Percentiles rank a stretch among this genome's conserved stretches.
phyloP scores from a whole-genome alignment of 768 basidiomycete species.

The Tulasnella sp. region DNA sequence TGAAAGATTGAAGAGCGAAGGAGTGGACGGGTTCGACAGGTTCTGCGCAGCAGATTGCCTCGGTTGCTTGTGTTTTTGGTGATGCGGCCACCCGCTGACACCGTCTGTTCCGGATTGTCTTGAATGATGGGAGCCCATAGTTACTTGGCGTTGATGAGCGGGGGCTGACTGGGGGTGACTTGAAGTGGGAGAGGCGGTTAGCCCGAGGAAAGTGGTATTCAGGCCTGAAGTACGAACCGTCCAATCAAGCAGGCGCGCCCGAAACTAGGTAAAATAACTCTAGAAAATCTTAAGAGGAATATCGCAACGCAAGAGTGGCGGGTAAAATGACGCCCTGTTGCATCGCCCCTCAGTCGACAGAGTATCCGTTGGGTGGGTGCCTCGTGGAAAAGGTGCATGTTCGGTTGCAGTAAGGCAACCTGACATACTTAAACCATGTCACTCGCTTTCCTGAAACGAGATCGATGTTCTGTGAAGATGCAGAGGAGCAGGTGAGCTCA shows the following conservation, averaged over 20 bases:
- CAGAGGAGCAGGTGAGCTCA: neutral
- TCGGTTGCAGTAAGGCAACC: neutral
- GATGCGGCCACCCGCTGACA: neutral
- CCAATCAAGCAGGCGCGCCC: neutral
- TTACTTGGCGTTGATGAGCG: neutral
- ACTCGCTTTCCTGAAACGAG: neutral
- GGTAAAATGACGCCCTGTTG: neutral
- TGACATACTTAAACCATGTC: neutral
- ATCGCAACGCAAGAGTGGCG: neutral
- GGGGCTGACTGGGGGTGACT: neutral
- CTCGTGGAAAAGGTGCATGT: neutral
- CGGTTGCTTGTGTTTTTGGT: neutral
- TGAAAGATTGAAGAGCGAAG: neutral
- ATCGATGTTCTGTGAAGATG: neutral
- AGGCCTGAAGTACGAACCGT: neutral
- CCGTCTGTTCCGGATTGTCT: neutral
- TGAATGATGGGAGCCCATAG: neutral
- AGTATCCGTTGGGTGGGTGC: neutral
- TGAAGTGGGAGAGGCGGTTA: neutral
- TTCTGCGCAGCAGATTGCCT: conserved; percentile 8
- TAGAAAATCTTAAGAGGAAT: neutral
- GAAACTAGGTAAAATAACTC: neutral
- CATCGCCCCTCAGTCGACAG: neutral
- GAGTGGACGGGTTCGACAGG: neutral
- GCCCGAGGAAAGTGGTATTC: neutral